Conservation (phyloP, 1,284 basidiomycete genomes). For the Blastosporella zonata region DNA sequence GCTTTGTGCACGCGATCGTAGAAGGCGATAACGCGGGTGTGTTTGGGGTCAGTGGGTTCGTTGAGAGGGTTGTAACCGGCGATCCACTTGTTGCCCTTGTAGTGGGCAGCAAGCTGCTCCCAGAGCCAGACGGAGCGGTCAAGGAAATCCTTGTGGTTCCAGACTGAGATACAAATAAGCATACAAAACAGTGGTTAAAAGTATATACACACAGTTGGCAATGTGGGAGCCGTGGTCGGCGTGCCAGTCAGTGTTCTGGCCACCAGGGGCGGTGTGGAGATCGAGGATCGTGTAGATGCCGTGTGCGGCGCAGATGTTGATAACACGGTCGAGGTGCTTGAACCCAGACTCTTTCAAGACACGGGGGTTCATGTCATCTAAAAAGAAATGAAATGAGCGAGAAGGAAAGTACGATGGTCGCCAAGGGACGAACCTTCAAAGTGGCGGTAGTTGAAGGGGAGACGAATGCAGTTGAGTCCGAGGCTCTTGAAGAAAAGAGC, state of each 20-base stretch:
- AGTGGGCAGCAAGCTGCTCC: conserved; percentile 63
- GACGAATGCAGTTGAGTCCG: conserved; percentile 69
- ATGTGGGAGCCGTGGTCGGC: conserved; percentile 37
- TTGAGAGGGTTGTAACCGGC: conserved; percentile 76
- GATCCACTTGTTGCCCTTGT: conserved; percentile 68
- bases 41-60: conserved; percentile 68
- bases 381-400: neutral
- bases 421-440: conserved; percentile 48
- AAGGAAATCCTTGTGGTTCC: conserved; percentile 77
- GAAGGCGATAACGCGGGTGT: conserved; percentile 50
- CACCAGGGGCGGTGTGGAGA: conserved; percentile 61
- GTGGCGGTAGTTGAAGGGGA: conserved; percentile 66
- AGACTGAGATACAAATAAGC: conserved; percentile 35
- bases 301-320: conserved; percentile 56
- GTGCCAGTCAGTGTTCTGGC: conserved; percentile 45
- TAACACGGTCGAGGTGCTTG: conserved; percentile 52
- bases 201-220: conserved; percentile 24
- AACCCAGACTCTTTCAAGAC: conserved; percentile 59
- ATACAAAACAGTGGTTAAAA: neutral
- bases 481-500: conserved; percentile 67
- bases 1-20: conserved; percentile 64
- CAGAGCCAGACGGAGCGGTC: conserved; percentile 71
- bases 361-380: conserved; percentile 65
- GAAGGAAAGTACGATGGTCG: neutral
- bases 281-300: conserved; percentile 59